Base-by-base conservation (phyloP, 768 basidiomycete genomes). In the Psilocybe subaeruginosa region DNA sequence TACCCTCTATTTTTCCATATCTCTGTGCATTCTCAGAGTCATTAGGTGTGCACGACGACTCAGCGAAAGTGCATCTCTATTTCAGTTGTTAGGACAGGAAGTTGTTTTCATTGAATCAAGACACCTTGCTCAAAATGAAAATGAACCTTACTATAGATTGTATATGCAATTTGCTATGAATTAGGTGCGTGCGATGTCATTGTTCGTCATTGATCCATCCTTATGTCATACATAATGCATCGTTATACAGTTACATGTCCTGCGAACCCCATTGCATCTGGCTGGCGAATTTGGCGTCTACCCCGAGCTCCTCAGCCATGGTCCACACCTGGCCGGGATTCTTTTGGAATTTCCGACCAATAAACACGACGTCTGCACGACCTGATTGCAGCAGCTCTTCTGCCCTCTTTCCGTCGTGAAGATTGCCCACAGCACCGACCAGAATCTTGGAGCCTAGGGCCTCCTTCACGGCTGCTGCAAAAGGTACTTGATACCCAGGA, bases 251-350 rank as follows among this genome's bases (percentile, higher is more conserved):
- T 39, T 50, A 16, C 50, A 35, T 52, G 16, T 41, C 83, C 82
- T 12, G 53, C 64, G 64, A 85, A 84, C 70, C 77, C 85, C 86
- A 88, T 48, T 77, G 75, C 55, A 87, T 86, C 70, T 88, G 86
- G 62, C 83, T 72, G 1, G 85, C 80, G 7, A 78, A n/a, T 19
- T 76, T 74, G 17, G 83, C 73, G 12, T 73, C 67, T 7, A 87
- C 81, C 2, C 79, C 84, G 35, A 88, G 69, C 46, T 86, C 82
- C 19, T 86, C 82, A 2, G 86, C 85, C 65, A 84, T 85, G 8
- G 75, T 66, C 79, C 79, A 81, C 3, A 82, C 81, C 1, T 72
- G 61, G 0, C 80, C 82, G 0, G 88, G 88, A 64, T 89, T 82
- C 74, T 84, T 85, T 72, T 82, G 80, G 76, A 89, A 88, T 49